Evolutionary conservation across 331 rosid genomes (phyloP), one percentile per base, ranked within the genome.

Genomic region (Telfairia occidentalis): DNA sequence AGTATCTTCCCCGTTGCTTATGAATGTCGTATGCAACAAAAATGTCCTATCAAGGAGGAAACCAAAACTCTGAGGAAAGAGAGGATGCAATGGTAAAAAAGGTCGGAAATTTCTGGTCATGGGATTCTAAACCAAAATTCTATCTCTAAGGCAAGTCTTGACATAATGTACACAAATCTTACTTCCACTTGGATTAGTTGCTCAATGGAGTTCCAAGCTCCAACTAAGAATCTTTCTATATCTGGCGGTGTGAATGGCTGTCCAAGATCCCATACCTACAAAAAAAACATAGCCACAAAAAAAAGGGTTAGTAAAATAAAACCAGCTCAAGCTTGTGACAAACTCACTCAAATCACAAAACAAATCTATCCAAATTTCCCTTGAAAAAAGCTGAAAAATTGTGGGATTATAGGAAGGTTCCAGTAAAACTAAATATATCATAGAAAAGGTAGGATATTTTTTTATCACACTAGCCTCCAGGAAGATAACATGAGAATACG

Each of bases 231-330:
- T 54, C 61, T 13, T 53, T 53, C 15, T 24, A 54, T 9, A 9
- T 21, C 5, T 21, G 32, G 61, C 23, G 26, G 7, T 54, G 16
- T 3, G 32, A 54, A 54, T 54, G 23, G 32, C 61, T 54, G 11
- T n/a, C 99, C 99, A 15, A 95, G 97, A 90, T 95, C 97, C 97
- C 99, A 95, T 5, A 95, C 99, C 99, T 92, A n/a, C n/a, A 86
- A 55, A 60, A 80, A 24, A 6, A 74, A 83, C 52, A 59, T 70
- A 13, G 70, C 38, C 70, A 10, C 53, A 2, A 54, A 9, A 37
- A n/a, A n/a, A n/a, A n/a, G n/a, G 23, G 24, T 74, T 61, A 3
- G 57, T 26, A 24, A 29, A 46, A 71, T 29, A n/a, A 49, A 70
- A 28, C 43, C 35, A 26, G 5, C 43, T 26, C 42, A 28, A 46